phyloP scores from a whole-genome alignment of 768 basidiomycete species.

The Wakefieldia striispora region DNA sequence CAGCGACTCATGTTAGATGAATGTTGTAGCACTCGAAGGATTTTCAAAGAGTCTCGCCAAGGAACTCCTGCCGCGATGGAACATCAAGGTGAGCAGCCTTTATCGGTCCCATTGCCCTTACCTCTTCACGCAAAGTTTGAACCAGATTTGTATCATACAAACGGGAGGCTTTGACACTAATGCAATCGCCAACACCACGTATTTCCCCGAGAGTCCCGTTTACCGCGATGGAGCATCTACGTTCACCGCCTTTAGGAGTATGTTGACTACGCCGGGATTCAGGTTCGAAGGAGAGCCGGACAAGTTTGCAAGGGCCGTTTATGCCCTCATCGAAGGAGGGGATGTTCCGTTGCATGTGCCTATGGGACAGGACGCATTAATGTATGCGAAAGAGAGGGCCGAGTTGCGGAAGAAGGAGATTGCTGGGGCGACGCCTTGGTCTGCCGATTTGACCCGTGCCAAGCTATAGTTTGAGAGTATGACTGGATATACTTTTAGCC shows the following conservation, averaged over 20 bases:
- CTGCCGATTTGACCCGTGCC: slow-evolving; percentile 6
- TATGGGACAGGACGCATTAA: slow-evolving; percentile 14
- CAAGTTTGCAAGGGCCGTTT: slow-evolving; percentile 10
- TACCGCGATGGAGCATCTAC: slow-evolving; percentile 5
- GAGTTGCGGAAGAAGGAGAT: neutral
- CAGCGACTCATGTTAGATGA: neutral
- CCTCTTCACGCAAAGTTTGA: neutral
- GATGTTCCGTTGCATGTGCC: slow-evolving; percentile 12
- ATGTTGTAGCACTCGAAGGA: slow-evolving; percentile 31
- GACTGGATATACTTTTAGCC: too few relatives aligned
- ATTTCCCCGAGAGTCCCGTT: slow-evolving; percentile 7
- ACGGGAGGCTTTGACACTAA: slow-evolving; percentile 7
- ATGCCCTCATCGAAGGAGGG: slow-evolving; percentile 1
- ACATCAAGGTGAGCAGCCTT: slow-evolving; percentile 27
- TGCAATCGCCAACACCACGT: neutral
- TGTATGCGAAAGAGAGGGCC: neutral
- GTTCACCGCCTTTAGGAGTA: neutral
- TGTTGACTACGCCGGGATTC: neutral
- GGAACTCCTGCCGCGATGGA: slow-evolving; percentile 43
- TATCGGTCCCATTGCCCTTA: neutral
- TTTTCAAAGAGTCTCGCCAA: slow-evolving; percentile 32
- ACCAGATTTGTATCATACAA: slow-evolving; percentile 21
- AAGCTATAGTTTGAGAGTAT: neutral
- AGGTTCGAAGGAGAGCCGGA: slow-evolving; percentile 8
- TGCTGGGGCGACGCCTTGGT: slow-evolving; percentile 7